These are phyloP conservation scores for Venturia pyrina DNA, from an alignment of 2,329 filamentous ascomycete species.

Conservation along the genomic window DNA sequence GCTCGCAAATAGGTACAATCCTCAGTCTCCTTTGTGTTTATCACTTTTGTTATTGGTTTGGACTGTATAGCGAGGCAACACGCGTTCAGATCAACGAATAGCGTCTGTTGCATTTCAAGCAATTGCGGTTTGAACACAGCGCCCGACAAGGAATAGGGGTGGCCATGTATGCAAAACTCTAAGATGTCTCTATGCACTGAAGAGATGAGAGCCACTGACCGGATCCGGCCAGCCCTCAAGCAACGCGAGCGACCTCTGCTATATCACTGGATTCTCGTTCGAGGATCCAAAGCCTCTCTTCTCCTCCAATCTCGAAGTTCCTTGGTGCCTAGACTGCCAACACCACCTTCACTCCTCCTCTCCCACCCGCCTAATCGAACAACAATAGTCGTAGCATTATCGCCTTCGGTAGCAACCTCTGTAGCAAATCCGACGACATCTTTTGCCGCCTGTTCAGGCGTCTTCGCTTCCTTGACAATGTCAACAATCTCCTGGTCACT, in stretches of 20 bases:
- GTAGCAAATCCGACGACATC: slow-evolving; percentile 80
- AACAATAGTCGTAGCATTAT: slow-evolving; percentile 56
- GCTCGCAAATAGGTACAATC: background rate
- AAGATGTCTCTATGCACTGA: too few relatives aligned
- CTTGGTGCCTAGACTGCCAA: slow-evolving; percentile 83
- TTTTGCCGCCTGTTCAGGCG: slow-evolving; percentile 73
- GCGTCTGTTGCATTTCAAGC: background rate
- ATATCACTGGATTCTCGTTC: slow-evolving; percentile 46
- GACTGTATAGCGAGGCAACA: background rate
- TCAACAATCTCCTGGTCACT: slow-evolving; percentile 94
- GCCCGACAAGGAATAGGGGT: too few relatives aligned
- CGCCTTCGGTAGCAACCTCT: slow-evolving; percentile 62
- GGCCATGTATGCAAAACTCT: too few relatives aligned
- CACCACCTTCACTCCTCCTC: slow-evolving; percentile 67
- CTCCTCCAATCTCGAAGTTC: slow-evolving; percentile 79
- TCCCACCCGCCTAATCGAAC: slow-evolving; percentile 57
- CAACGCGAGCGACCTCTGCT: background rate
- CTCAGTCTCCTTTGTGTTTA: background rate
- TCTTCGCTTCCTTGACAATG: slow-evolving; percentile 84
- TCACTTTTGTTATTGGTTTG: background rate
- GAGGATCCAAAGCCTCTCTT: slow-evolving; percentile 71
- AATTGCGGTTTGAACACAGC: too few relatives aligned
- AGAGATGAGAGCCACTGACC: background rate
- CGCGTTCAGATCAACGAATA: background rate
- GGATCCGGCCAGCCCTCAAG: background rate